These are phyloP conservation scores for Asterochloris sp. DNA, from an alignment of 139 green algal genomes.

Conservation along the genomic window DNA sequence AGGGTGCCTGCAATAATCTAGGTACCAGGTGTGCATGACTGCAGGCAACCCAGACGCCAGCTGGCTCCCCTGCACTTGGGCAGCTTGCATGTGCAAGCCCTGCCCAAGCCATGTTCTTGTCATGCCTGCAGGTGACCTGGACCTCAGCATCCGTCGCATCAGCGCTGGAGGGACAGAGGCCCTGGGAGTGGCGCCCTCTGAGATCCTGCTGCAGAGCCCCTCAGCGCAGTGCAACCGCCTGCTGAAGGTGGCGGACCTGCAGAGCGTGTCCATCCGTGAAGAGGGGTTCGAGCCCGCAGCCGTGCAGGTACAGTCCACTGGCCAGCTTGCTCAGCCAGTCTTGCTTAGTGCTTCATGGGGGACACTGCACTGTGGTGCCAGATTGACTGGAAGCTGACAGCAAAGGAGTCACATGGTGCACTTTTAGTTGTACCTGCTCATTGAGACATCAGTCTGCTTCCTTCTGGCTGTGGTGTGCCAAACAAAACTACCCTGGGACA, in stretches of 20 bases:
- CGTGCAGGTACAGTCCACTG: too few species aligned
- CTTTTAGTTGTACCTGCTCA: too few species aligned
- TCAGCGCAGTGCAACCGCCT: slow-evolving; percentile 17
- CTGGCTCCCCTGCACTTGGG: neutral
- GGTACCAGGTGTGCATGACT: too few species aligned
- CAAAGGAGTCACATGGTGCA: too few species aligned
- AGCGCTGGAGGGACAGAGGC: neutral
- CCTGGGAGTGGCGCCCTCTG: neutral
- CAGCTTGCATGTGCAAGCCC: neutral
- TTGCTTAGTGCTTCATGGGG: too few species aligned
- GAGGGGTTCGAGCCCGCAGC: slow-evolving; percentile 7
- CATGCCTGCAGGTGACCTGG: slow-evolving; percentile 3
- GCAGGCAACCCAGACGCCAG: neutral
- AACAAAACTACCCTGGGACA: too few species aligned
- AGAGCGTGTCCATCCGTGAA: slow-evolving; percentile 15
- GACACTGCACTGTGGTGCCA: too few species aligned
- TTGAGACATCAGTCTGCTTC: too few species aligned
- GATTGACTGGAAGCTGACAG: too few species aligned
- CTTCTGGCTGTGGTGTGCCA: too few species aligned
- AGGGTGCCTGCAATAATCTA: neutral
- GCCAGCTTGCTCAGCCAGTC: neutral
- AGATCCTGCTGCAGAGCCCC: slow-evolving; percentile 16
- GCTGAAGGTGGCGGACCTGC: slow-evolving; percentile 21
- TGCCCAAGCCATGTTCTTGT: neutral
- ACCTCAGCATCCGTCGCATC: neutral